Evolutionary conservation across 345 rosid species (phyloP).

Genomic region (Draba incana): DNA sequence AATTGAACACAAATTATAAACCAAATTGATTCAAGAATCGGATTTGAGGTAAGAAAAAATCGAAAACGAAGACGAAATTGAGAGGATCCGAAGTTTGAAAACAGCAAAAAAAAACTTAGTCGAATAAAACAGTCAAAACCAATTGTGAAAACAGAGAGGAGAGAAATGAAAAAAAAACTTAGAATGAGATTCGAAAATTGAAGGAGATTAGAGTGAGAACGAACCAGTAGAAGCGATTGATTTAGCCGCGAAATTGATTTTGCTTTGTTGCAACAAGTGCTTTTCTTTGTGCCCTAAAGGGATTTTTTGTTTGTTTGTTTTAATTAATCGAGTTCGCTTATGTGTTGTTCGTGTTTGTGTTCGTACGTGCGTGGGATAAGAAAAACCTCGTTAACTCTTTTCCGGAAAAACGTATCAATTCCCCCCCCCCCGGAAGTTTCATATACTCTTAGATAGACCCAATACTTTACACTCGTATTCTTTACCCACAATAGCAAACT

Average conservation of each 20-base stretch:
- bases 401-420: too few relatives aligned
- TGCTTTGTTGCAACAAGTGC: conserved; percentile 12
- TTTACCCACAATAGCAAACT: too few relatives aligned
- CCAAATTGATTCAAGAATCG: neutral
- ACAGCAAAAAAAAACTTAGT: neutral
- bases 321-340: conserved; percentile 13
- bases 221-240: conserved; percentile 41
- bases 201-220: conserved; percentile 30
- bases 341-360: neutral
- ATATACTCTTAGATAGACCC: too few relatives aligned
- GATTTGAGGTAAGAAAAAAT: neutral
- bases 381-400: too few relatives aligned
- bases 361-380: conserved; percentile 14
- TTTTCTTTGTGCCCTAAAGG: conserved; percentile 39
- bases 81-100: conserved; percentile 21
- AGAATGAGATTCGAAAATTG: neutral
- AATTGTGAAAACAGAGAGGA: conserved; percentile 16
- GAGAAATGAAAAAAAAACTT: neutral
- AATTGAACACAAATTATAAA: neutral
- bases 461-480: too few relatives aligned
- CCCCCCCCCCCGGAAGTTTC: too few relatives aligned
- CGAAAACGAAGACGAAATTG: conserved; percentile 5
- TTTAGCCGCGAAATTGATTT: conserved; percentile 25
- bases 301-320: conserved; percentile 11
- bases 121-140: conserved; percentile 7